Conservation (phyloP, 257 asterid genomes). For the Penstemon barbatus region DNA sequence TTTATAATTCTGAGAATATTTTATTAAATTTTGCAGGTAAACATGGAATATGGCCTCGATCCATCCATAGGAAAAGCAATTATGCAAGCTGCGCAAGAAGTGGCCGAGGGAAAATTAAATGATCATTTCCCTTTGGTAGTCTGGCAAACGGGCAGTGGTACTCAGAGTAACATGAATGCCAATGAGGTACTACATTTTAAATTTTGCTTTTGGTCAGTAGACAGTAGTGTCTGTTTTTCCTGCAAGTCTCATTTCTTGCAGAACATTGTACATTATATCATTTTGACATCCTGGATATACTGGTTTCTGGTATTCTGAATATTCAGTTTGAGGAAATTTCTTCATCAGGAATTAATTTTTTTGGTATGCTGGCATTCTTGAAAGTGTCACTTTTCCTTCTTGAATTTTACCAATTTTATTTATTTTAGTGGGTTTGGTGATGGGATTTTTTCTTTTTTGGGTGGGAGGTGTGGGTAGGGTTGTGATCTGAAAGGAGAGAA, state of each 20-base stretch:
- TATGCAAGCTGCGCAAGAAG: slow-evolving; percentile 98
- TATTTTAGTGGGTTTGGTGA: background rate
- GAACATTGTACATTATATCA: slow-evolving; percentile 7
- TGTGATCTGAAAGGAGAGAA: background rate
- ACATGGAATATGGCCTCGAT: slow-evolving; percentile 94
- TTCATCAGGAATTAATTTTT: slow-evolving; percentile 8
- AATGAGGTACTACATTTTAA: slow-evolving; percentile 67
- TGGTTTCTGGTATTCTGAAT: slow-evolving; percentile 16
- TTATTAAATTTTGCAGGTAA: slow-evolving; percentile 55
- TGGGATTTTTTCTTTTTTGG: background rate
- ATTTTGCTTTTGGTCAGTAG: background rate
- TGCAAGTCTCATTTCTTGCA: slow-evolving; percentile 10
- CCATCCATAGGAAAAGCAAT: slow-evolving; percentile 88
- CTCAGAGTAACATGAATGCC: slow-evolving; percentile 99
- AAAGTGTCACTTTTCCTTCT: slow-evolving; percentile 6
- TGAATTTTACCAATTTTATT: background rate
- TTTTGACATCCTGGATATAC: background rate
- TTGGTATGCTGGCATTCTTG: slow-evolving; percentile 1
- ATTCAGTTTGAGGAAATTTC: background rate
- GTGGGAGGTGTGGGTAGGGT: background rate
- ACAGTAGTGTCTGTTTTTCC: too few species aligned
- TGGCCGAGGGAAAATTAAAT: slow-evolving; percentile 88
- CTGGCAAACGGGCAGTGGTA: slow-evolving; percentile 99
- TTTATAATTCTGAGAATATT: background rate
- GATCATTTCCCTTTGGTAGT: slow-evolving; percentile 97